Percentiles rank a stretch among this genome's conserved stretches.
Evolutionary conservation across 2,329 filamentous ascomycete genomes (phyloP).

Genomic region (Amphichorda felina): DNA sequence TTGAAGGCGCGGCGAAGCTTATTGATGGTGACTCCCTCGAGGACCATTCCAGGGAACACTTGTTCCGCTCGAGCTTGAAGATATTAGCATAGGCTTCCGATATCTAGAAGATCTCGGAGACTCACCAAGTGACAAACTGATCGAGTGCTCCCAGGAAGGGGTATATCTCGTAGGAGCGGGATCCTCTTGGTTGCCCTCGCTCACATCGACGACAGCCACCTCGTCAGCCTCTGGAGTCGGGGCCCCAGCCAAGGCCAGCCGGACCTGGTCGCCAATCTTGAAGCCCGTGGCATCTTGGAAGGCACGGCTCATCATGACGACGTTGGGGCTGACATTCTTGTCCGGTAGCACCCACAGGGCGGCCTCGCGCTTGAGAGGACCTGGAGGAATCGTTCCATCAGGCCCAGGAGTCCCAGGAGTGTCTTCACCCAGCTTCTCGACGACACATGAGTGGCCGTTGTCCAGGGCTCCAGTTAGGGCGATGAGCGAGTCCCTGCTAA

Average conservation of each 20-base stretch:
- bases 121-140: constrained; percentile 21
- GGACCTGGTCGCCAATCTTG: constrained; percentile 54
- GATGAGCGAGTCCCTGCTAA: constrained; percentile 33
- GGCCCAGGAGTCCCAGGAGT: neutral
- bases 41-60: constrained; percentile 56
- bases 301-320: constrained; percentile 61
- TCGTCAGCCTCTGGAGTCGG: constrained; percentile 43
- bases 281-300: constrained; percentile 64
- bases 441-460: constrained; percentile 26
- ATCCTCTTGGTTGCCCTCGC: constrained; percentile 19
- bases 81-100: too few relatives aligned
- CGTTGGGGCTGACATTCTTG: constrained; percentile 53
- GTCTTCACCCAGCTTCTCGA: constrained; percentile 18
- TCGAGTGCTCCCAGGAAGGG: constrained; percentile 21
- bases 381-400: neutral
- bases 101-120: too few relatives aligned
- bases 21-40: constrained; percentile 43
- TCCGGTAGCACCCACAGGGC: constrained; percentile 37
- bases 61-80: constrained; percentile 51
- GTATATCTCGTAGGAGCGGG: constrained; percentile 10
- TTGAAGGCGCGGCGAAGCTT: constrained; percentile 34
- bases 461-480: constrained; percentile 30
- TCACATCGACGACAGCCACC: constrained; percentile 50
- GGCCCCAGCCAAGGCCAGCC: constrained; percentile 46
- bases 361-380: constrained; percentile 26